These are phyloP conservation scores for Cyclocybe aegerita DNA, from an alignment of 768 basidiomycete species.

Conservation along the genomic window DNA sequence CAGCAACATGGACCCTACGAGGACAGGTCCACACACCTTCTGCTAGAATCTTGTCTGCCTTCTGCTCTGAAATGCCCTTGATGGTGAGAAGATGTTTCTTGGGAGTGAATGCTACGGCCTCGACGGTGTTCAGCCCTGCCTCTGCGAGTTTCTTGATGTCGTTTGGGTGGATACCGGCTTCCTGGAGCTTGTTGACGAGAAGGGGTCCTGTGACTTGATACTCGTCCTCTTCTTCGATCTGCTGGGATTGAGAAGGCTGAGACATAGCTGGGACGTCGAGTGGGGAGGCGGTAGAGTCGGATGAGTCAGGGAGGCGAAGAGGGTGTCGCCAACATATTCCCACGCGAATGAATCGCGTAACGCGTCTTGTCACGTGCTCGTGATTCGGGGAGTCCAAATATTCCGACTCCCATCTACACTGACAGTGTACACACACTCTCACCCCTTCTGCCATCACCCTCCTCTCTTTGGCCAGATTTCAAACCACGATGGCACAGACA, in stretches of 20 bases:
- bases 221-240: constrained; percentile 52
- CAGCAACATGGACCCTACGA: constrained; percentile 1
- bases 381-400: constrained; percentile 1
- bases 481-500: too few species aligned
- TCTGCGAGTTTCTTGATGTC: constrained; percentile 96
- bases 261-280: constrained; percentile 41
- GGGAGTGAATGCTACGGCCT: constrained; percentile 94
- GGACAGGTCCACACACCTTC: constrained; percentile 63
- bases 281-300: not conserved
- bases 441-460: not conserved
- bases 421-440: not conserved
- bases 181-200: constrained; percentile 81
- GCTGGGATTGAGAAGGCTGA: constrained; percentile 47
- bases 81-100: constrained; percentile 90
- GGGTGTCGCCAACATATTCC: constrained; percentile 15
- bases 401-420: not conserved
- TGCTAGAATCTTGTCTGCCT: constrained; percentile 92
- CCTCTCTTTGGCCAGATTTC: not conserved
- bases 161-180: constrained; percentile 83
- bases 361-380: constrained; percentile 31
- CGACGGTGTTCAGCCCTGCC: constrained; percentile 90
- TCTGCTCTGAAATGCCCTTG: constrained; percentile 95
- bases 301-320: constrained; percentile 5
- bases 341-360: constrained; percentile 25
- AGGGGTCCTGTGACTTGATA: constrained; percentile 74